Percentiles rank a stretch among this genome's conserved stretches.
These are phyloP conservation scores for Aspergillus sp. DNA, from an alignment of 2,329 filamentous ascomycete species.

Conservation along the genomic window DNA sequence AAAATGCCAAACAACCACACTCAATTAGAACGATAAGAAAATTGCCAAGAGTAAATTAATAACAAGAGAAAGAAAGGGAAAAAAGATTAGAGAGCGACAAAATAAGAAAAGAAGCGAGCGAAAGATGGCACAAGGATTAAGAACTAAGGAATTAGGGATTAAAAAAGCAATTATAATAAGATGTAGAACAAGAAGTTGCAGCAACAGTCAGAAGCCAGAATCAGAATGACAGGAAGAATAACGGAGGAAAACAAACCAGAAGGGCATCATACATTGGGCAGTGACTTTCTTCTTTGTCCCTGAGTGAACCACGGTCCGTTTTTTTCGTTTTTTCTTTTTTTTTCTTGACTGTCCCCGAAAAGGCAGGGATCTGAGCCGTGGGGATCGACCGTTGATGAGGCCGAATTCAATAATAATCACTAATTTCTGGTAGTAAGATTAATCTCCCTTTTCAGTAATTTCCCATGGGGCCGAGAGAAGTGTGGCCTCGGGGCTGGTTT, in stretches of 20 bases:
- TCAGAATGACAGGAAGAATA: not conserved
- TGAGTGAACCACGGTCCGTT: not conserved
- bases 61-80: not conserved
- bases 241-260: not conserved
- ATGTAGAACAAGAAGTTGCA: not conserved
- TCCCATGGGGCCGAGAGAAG: not conserved
- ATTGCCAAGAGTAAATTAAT: not conserved
- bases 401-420: not conserved
- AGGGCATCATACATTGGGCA: not conserved
- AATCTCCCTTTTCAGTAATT: not conserved
- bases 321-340: conserved; percentile 1
- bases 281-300: not conserved
- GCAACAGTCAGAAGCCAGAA: not conserved
- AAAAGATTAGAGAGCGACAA: not conserved
- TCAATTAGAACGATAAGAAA: not conserved
- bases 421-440: not conserved
- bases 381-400: conserved; percentile 8
- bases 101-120: not conserved
- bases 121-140: not conserved
- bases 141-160: not conserved
- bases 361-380: conserved; percentile 15
- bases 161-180: not conserved
- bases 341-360: conserved; percentile 8
- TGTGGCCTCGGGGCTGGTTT: not conserved
- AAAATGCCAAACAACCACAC: not conserved